Base-by-base conservation (phyloP, 2,329 filamentous ascomycete genomes). In the Didymella glomerata region DNA sequence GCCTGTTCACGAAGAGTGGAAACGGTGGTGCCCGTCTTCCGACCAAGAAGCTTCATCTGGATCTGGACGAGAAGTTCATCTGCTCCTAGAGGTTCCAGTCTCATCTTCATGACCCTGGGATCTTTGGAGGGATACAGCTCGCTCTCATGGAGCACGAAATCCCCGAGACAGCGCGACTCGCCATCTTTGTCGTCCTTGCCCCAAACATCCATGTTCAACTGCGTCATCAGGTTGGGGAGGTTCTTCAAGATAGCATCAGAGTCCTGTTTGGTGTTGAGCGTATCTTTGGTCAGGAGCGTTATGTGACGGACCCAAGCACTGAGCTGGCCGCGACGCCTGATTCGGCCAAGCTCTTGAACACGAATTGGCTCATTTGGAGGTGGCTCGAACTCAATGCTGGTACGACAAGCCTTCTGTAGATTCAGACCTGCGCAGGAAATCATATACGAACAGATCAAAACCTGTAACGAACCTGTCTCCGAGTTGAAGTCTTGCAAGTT, bases 221-320 rank as follows among this genome's bases (percentile, higher is more conserved):
- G 42, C 2, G 42, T 46, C 24, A 46, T 24, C 42, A 46, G 16
- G 42, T 46, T 46, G 6, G 42, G 42, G 3, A 46, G 14, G 24
- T 46, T 46, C 25, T 46, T 30, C 25, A 46, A n/a, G 22, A 30
- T 30, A 2, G 42, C 8, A 3, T 28, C 42, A 24, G 42, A 46
- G 25, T 46, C 42, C n/a, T 46, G 25, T 20, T 46, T 46, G 2
- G 42, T 46, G 42, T 46, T 46, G 25, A 46, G 42, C 25, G 42
- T 46, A 18, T 46, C 24, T 46, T 46, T 46, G 16, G 42, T 46
- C 3, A 46, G 24, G 3, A 46, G 42, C 5, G 42, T 46, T 16
- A 46, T 46, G n/a, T 46, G 42, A 14, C 42, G 42, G 25, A 46
- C 42, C 42, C 42, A 46, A 30, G 24, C 9, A 46, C 42, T 46